Evolutionary conservation across 495 filamentous ascomycete species (phyloP).

Genomic region (Amniculicola lignicola): DNA sequence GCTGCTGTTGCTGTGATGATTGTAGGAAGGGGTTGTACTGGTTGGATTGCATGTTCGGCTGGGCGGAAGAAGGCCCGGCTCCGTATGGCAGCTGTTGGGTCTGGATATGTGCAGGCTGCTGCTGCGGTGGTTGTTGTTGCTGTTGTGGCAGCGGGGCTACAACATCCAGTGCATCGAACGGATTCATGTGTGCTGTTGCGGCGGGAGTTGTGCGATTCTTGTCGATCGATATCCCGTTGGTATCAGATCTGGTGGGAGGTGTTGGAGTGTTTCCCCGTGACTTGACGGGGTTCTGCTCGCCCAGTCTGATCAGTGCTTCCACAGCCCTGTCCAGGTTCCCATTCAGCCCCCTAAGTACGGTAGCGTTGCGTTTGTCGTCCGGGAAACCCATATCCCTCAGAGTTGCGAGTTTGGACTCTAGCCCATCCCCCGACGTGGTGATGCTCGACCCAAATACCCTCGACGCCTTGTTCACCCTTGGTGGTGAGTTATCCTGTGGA

Average conservation of each 20-base stretch:
- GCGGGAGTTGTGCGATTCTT: constrained; percentile 12
- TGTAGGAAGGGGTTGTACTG: constrained; percentile 37
- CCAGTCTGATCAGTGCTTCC: constrained; percentile 75
- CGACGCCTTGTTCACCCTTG: constrained; percentile 55
- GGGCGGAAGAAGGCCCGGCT: constrained; percentile 7
- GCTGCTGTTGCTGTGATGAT: constrained; percentile 21
- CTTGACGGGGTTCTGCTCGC: constrained; percentile 52
- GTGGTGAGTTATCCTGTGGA: constrained; percentile 39
- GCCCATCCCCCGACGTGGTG: constrained; percentile 54
- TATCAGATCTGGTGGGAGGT: constrained; percentile 17
- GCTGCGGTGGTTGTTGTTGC: constrained; percentile 28
- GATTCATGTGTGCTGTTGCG: constrained; percentile 43
- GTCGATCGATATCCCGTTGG: constrained; percentile 33
- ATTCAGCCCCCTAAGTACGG: constrained; percentile 71
- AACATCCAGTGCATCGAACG: constrained; percentile 49
- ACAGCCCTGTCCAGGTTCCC: constrained; percentile 83
- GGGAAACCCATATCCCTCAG: constrained; percentile 90
- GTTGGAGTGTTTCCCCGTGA: constrained; percentile 22
- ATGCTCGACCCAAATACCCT: constrained; percentile 67
- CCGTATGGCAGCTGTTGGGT: constrained; percentile 20
- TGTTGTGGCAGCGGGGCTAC: constrained; percentile 28
- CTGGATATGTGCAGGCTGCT: constrained; percentile 21
- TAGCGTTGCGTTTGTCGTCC: constrained; percentile 75
- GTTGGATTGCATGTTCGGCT: constrained; percentile 25
- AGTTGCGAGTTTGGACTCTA: constrained; percentile 68